Percentiles rank a stretch among this genome's conserved stretches.
These are phyloP conservation scores for Pseudohalonectria lignicola DNA, from an alignment of 2,329 filamentous ascomycete genomes.

Conservation along the genomic window DNA sequence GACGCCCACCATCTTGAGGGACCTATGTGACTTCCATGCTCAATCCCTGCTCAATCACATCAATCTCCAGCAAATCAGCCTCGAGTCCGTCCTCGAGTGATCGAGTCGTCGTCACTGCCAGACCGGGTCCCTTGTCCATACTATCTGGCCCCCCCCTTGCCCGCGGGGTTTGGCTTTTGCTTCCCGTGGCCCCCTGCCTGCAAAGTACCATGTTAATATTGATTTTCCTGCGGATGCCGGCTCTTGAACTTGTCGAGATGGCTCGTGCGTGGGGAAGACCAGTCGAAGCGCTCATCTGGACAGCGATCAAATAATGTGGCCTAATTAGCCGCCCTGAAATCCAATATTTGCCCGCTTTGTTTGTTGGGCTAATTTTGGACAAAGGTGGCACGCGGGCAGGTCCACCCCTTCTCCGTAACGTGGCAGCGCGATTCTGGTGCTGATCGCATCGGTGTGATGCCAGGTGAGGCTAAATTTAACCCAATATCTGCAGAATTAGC, in stretches of 20 bases:
- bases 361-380: slow-evolving; percentile 1
- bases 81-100: background rate
- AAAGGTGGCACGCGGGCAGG: too few species aligned
- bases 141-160: too few species aligned
- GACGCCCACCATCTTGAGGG: too few species aligned
- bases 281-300: background rate
- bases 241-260: too few species aligned
- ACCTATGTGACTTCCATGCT: too few species aligned
- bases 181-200: background rate
- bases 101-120: too few species aligned
- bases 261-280: background rate
- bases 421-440: background rate
- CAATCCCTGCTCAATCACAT: background rate
- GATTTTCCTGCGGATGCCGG: too few species aligned
- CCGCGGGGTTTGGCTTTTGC: background rate
- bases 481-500: background rate
- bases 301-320: background rate
- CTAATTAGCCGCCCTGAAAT: background rate
- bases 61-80: background rate
- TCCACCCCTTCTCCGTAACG: too few species aligned
- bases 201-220: background rate
- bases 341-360: slow-evolving; percentile 1
- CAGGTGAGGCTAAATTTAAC: background rate
- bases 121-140: too few species aligned
- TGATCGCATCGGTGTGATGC: background rate